A percentile compares a stretch with the other conserved stretches of the same genome.
Conservation (phyloP, 176 grass and related monocot species). For the Hordeum vulgare region MorexV3_pseudomolecules_assembly NC_058524.1:478892188-478892687, state of each 20-base stretch:
- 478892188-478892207: not conserved
- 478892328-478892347: not conserved
- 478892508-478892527: not conserved
- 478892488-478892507: not conserved
- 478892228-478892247: not conserved
- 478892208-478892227: not conserved
- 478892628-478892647: not conserved
- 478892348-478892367: not conserved
- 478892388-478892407: not conserved
- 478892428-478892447: not conserved
- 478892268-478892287: not conserved
- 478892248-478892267: not conserved
- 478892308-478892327: not conserved
- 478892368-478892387: not conserved
- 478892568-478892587: not conserved
- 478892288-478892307: not conserved
- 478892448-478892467: not conserved
- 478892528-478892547: not conserved
- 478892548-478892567: not conserved
- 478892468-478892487: no score
- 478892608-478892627: not conserved
- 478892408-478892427: not conserved
- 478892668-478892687: constrained; percentile 91
- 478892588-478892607: not conserved
- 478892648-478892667: constrained; percentile 65